Evolutionary conservation across 2,329 filamentous ascomycete genomes (phyloP).

Genomic region (Cladophialophora immunda): DNA sequence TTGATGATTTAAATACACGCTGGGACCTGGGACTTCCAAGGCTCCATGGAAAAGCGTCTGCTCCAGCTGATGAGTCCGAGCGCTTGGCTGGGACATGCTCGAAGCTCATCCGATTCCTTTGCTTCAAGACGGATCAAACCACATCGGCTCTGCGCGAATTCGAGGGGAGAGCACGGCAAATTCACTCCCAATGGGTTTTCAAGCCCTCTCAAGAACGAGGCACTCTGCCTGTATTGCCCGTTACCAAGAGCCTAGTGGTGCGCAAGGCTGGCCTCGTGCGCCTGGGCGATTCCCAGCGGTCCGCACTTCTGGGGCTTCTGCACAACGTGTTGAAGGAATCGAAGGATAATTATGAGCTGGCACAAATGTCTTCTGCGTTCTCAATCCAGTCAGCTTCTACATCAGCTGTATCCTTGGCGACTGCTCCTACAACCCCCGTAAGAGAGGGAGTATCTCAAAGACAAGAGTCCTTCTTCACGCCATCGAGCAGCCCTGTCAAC

Average conservation of each 20-base stretch:
- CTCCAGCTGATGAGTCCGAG: slow-evolving; percentile 29
- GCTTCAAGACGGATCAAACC: slow-evolving; percentile 43
- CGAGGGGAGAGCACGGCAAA: slow-evolving; percentile 44
- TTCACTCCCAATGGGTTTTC: slow-evolving; percentile 38
- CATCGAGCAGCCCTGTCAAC: not conserved
- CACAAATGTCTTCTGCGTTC: slow-evolving; percentile 42
- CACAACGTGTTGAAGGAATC: slow-evolving; percentile 46
- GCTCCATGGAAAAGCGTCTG: slow-evolving; percentile 27
- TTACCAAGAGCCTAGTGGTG: slow-evolving; percentile 36
- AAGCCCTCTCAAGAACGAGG: slow-evolving; percentile 44
- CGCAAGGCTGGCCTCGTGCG: slow-evolving; percentile 20
- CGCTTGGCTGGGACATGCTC: slow-evolving; percentile 42
- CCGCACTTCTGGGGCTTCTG: slow-evolving; percentile 44
- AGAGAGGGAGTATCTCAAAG: not conserved
- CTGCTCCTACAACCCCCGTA: slow-evolving; percentile 8
- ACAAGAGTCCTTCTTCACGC: slow-evolving; percentile 7
- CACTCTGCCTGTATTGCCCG: slow-evolving; percentile 39
- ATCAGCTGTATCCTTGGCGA: not conserved
- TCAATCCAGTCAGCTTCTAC: slow-evolving; percentile 7
- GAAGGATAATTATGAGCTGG: slow-evolving; percentile 43
- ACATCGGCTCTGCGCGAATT: slow-evolving; percentile 44
- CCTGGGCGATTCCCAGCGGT: slow-evolving; percentile 35
- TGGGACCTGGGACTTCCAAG: slow-evolving; percentile 48
- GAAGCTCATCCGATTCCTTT: slow-evolving; percentile 44
- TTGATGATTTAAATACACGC: slow-evolving; percentile 47